phyloP scores from a whole-genome alignment of 805 yeast genomes.

The Blastobotrys mokoenaii region DNA sequence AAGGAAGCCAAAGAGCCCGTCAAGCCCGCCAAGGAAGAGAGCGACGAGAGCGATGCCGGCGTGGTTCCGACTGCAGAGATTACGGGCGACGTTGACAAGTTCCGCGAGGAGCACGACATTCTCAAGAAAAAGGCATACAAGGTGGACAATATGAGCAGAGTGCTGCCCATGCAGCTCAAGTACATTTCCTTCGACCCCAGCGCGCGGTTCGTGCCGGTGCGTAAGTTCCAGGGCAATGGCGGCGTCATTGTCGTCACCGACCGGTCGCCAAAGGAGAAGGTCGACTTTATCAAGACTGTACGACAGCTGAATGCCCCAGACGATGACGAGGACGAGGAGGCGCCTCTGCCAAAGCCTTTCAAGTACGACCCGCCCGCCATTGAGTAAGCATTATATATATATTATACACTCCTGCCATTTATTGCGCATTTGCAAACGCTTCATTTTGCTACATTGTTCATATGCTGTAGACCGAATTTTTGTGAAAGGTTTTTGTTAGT shows the following conservation, averaged over 20 bases:
- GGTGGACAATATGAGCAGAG: constrained; percentile 75
- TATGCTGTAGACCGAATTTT: too few relatives aligned
- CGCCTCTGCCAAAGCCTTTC: constrained; percentile 38
- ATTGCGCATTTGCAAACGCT: too few relatives aligned
- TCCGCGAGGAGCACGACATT: constrained; percentile 6
- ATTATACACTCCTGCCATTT: too few relatives aligned
- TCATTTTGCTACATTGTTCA: too few relatives aligned
- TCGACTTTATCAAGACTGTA: constrained; percentile 68
- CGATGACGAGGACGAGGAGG: constrained; percentile 51
- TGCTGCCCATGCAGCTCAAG: constrained; percentile 80
- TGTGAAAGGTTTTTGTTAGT: too few relatives aligned
- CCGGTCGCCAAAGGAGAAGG: constrained; percentile 31
- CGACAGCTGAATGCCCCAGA: constrained; percentile 85
- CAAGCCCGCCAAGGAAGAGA: constrained; percentile 17
- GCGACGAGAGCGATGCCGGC: constrained; percentile 23
- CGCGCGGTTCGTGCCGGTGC: constrained; percentile 73
- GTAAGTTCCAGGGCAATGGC: constrained; percentile 52
- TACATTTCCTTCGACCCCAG: constrained; percentile 70
- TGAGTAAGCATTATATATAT: constrained; percentile 6
- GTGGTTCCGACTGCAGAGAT: too few relatives aligned
- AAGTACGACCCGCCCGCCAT: constrained; percentile 17
- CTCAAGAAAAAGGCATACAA: constrained; percentile 34
- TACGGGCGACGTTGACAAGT: constrained; percentile 1
- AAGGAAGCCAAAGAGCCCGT: constrained; percentile 14
- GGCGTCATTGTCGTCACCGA: constrained; percentile 29